Evolutionary conservation across 306 rosid species (phyloP).

Genomic region (Lathyrus sativus): DNA sequence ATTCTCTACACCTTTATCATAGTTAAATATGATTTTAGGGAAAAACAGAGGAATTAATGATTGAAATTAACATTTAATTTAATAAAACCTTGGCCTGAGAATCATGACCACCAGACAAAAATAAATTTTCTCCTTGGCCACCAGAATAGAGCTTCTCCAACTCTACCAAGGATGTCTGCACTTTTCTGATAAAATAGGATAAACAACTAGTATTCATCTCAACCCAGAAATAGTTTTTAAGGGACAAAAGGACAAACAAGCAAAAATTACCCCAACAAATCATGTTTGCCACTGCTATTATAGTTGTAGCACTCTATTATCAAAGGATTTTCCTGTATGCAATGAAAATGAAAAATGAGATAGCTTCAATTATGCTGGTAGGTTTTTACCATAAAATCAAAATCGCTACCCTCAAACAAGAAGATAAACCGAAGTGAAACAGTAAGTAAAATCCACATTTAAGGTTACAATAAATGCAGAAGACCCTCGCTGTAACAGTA

Average conservation of each 20-base stretch:
- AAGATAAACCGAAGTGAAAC: constrained; percentile 8
- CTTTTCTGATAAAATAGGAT: constrained; percentile 63
- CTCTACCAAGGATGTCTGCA: constrained; percentile 75
- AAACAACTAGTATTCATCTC: constrained; percentile 33
- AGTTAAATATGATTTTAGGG: constrained; percentile 41
- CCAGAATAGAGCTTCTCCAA: constrained; percentile 76
- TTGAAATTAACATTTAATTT: constrained; percentile 31
- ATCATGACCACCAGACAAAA: constrained; percentile 68
- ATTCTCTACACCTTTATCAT: constrained; percentile 47
- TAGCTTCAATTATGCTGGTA: constrained; percentile 11
- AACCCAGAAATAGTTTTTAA: constrained; percentile 25
- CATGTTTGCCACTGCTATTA: constrained; percentile 92
- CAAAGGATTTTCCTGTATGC: constrained; percentile 79
- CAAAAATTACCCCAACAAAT: constrained; percentile 82
- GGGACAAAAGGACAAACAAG: constrained; percentile 24
- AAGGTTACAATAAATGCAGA: constrained; percentile 23
- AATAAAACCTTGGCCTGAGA: constrained; percentile 73
- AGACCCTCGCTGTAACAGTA: constrained; percentile 6
- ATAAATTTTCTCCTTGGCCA: constrained; percentile 68
- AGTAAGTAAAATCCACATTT: constrained; percentile 24
- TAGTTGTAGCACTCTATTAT: constrained; percentile 88
- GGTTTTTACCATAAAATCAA: constrained; percentile 11
- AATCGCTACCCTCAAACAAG: constrained; percentile 14
- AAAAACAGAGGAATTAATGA: constrained; percentile 29
- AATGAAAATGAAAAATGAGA: constrained; percentile 43